Base-by-base conservation (phyloP, 139 green algal genomes). In the Micractinium sp. region DNA sequence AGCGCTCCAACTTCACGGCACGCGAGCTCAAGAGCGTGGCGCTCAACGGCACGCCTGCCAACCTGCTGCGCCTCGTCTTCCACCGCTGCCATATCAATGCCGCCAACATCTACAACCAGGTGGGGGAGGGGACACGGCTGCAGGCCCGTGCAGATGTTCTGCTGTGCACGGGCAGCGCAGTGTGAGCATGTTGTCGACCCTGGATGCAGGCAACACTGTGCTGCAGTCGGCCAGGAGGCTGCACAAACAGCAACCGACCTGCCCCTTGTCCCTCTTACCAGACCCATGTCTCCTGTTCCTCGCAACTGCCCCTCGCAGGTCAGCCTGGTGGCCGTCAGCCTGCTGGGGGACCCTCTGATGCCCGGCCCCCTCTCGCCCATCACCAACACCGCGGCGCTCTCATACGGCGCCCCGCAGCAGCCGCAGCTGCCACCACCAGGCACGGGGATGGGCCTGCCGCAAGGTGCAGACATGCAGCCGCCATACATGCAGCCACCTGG, bases 71-170 rank as follows among this genome's bases (percentile, higher is more conserved):
- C 15, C 85, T 99, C 5, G 81, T 98, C 19, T 88, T 98, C 56
- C 93, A 97, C 83, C 89, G 92, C 31, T 97, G 95, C 91, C 97
- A 99, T 88, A 89, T 96, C 67, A 99, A 99, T 92, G 96, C 95
- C 78, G 94, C 96, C 61, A 99, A 99, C 93, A 96, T 96, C 20
- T 96, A 98, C 93, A 96, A 95, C 88, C 96, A 99, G 94, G 96
- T 95, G 60, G 0, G 83, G 1, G 66, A 19, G 4, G 29, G 18
- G 25, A 33, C 27, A 7, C 12, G 36, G 19, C 75, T 29, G 75
- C 35, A 47, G 33, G 29, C 33, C 47, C 9, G 47, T 56, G 47
- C 5, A 56, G 47, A 63, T 35, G 35, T 2, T 71, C 41, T 41
- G 3, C 0, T n/a, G 22, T 53, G 53, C 53, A 74, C 4, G 20